Percentiles rank a stretch among this genome's conserved stretches.
Conservation (phyloP, 495 filamentous ascomycete genomes). For the Aspergillus bertholletiae region DNA sequence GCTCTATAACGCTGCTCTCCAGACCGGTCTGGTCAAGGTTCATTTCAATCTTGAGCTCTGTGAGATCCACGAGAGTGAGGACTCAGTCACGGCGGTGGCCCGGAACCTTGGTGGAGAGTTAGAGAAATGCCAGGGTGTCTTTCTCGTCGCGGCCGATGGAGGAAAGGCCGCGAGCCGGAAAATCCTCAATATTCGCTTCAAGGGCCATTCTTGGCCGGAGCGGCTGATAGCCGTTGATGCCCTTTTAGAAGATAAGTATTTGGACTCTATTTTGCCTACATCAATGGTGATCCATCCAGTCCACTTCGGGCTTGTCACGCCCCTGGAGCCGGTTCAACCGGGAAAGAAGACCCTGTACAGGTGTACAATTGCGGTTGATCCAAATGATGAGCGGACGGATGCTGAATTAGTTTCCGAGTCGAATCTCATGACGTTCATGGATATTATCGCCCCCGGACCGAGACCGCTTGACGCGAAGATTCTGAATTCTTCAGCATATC, state of each 20-base stretch:
- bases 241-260: not conserved
- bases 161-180: constrained; percentile 2
- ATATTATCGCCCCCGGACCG: not conserved
- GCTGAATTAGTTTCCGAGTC: not conserved
- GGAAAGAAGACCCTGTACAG: not conserved
- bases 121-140: not conserved
- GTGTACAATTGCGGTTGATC: not conserved
- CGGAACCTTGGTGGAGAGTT: not conserved
- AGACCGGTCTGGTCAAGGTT: too few relatives aligned
- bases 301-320: not conserved
- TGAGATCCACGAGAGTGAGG: too few relatives aligned
- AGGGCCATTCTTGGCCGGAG: constrained; percentile 1
- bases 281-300: not conserved
- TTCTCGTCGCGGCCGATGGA: not conserved
- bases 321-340: not conserved
- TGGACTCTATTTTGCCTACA: not conserved
- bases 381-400: not conserved
- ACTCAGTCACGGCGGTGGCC: not conserved
- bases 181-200: not conserved
- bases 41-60: too few relatives aligned
- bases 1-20: too few relatives aligned
- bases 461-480: constrained; percentile 1
- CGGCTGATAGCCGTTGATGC: constrained; percentile 2
- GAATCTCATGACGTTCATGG: not conserved
- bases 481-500: constrained; percentile 1